phyloP scores from a whole-genome alignment of 2,329 filamentous ascomycete genomes.

The Colletotrichum orbiculare region DNA sequence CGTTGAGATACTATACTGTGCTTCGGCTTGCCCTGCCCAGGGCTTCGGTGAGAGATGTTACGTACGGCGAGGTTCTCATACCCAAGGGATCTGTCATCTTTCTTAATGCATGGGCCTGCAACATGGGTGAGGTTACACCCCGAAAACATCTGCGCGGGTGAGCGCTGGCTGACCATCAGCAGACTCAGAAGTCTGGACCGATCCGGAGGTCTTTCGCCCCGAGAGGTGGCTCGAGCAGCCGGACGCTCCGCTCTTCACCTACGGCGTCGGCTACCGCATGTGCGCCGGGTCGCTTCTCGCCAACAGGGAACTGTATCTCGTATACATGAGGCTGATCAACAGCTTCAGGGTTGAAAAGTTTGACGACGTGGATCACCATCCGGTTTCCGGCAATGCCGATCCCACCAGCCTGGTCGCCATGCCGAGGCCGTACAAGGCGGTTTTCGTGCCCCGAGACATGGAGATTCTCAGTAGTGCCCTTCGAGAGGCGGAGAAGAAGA shows the following conservation, averaged over 20 bases:
- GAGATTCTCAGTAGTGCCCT: slow-evolving; percentile 2
- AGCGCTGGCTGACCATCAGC: not conserved
- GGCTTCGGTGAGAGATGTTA: slow-evolving; percentile 68
- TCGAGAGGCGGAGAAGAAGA: not conserved
- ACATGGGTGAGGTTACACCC: slow-evolving; percentile 65
- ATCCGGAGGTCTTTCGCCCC: slow-evolving; percentile 57
- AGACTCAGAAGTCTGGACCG: slow-evolving; percentile 66
- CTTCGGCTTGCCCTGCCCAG: slow-evolving; percentile 71
- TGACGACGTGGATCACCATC: slow-evolving; percentile 67
- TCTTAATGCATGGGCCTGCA: slow-evolving; percentile 75
- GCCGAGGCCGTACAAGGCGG: slow-evolving; percentile 66
- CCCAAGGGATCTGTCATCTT: slow-evolving; percentile 73
- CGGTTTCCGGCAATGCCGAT: slow-evolving; percentile 68
- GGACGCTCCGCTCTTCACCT: slow-evolving; percentile 73
- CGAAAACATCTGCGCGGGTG: not conserved
- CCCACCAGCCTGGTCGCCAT: slow-evolving; percentile 72
- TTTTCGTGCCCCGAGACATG: slow-evolving; percentile 62
- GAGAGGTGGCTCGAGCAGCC: slow-evolving; percentile 73
- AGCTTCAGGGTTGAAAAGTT: slow-evolving; percentile 68
- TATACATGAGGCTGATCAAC: slow-evolving; percentile 71
- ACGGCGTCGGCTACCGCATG: slow-evolving; percentile 75
- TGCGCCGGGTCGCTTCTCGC: slow-evolving; percentile 72
- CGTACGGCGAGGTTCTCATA: slow-evolving; percentile 67
- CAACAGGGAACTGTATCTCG: slow-evolving; percentile 73
- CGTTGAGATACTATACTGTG: slow-evolving; percentile 71